A percentile compares a stretch with the other conserved stretches of the same genome.
Evolutionary conservation across 371 early-diverging fungal genomes (phyloP).

Genomic region (Mycotypha africana): DNA sequence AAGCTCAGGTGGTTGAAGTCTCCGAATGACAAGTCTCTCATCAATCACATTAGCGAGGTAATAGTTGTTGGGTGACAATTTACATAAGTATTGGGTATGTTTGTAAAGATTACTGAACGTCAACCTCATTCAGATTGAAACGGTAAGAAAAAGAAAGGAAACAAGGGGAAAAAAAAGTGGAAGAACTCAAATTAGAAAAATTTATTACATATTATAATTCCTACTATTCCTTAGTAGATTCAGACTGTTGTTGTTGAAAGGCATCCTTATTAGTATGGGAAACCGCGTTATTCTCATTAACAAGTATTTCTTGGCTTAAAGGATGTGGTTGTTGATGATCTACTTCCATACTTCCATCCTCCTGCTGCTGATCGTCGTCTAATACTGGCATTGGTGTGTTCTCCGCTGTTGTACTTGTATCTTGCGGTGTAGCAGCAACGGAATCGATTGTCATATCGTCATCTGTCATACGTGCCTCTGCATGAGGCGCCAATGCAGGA

Average conservation of each 20-base stretch:
- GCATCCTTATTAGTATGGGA: too few species aligned
- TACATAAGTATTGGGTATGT: slow-evolving; percentile 49
- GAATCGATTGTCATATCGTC: slow-evolving; percentile 30
- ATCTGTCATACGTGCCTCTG: slow-evolving; percentile 26
- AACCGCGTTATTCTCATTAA: too few species aligned
- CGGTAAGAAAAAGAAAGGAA: not conserved
- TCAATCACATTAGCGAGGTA: slow-evolving; percentile 68
- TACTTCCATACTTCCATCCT: not conserved
- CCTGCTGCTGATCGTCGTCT: slow-evolving; percentile 11
- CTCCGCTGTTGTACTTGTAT: slow-evolving; percentile 7
- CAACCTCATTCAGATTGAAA: slow-evolving; percentile 4
- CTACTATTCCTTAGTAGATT: too few species aligned
- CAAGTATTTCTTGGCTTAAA: slow-evolving; percentile 10
- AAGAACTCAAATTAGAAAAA: too few species aligned
- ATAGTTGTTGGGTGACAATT: slow-evolving; percentile 62
- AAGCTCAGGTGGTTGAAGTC: slow-evolving; percentile 37
- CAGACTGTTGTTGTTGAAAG: too few species aligned
- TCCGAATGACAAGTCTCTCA: slow-evolving; percentile 68
- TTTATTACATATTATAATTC: too few species aligned
- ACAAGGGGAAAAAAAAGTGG: slow-evolving; percentile 1
- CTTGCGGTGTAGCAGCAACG: slow-evolving; percentile 15
- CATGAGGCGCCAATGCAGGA: slow-evolving; percentile 41
- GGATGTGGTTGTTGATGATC: not conserved
- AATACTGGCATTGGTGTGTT: slow-evolving; percentile 13
- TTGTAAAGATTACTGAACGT: slow-evolving; percentile 57